These are phyloP conservation scores for Lipomyces spencermartinsiae DNA, from an alignment of 805 yeast species.

Conservation along the genomic window DNA sequence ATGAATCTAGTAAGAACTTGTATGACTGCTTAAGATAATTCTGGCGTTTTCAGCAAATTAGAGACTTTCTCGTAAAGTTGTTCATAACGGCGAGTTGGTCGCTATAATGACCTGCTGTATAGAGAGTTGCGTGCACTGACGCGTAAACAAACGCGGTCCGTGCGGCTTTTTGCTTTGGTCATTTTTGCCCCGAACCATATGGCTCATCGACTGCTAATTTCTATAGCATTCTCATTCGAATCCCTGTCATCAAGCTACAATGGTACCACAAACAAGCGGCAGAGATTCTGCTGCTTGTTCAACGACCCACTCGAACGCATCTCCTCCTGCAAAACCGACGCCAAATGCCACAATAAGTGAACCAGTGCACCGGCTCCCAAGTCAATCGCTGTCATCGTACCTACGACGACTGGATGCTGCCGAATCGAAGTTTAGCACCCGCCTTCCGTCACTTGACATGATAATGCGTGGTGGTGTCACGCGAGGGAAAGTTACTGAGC, in stretches of 20 bases:
- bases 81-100: background rate
- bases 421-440: conserved; percentile 18
- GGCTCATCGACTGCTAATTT: background rate
- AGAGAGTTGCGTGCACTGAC: background rate
- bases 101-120: background rate
- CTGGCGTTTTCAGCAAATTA: too few species aligned
- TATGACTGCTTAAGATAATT: background rate
- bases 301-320: background rate
- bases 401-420: conserved; percentile 17
- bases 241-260: background rate
- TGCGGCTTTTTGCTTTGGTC: background rate
- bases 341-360: background rate
- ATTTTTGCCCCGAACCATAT: background rate
- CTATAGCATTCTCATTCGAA: background rate
- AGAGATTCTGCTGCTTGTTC: background rate
- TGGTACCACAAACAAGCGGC: background rate
- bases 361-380: conserved; percentile 19
- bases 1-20: background rate
- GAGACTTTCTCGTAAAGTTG: background rate
- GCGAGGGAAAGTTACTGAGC: conserved; percentile 31
- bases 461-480: conserved; percentile 32
- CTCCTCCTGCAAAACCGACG: background rate
- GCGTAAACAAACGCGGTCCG: background rate
- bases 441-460: conserved; percentile 23
- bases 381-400: conserved; percentile 20